These are phyloP conservation scores for Venturiaceae sp. DNA, from an alignment of 2,329 filamentous ascomycete genomes.

Conservation along the genomic window DNA sequence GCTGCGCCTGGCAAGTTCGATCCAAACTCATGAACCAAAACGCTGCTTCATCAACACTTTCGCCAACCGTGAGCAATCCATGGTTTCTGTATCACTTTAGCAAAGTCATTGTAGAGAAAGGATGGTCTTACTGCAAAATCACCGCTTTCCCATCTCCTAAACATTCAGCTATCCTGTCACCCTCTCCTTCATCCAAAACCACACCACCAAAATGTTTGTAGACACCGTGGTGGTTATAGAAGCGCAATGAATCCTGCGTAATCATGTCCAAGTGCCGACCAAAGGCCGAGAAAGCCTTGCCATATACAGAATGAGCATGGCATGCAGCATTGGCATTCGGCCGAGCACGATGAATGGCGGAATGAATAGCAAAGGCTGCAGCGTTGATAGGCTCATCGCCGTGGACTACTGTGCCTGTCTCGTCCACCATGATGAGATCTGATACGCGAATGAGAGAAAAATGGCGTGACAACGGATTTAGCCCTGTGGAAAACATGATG, in stretches of 20 bases:
- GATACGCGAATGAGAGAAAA: conserved; percentile 32
- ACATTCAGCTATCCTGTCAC: conserved; percentile 31
- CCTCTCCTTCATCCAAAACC: conserved; percentile 31
- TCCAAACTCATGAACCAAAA: conserved; percentile 37
- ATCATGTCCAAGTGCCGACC: conserved; percentile 37
- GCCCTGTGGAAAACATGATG: conserved; percentile 15
- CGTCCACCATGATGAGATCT: conserved; percentile 34
- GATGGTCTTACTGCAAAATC: conserved; percentile 19
- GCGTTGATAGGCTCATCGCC: conserved; percentile 35
- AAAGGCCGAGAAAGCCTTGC: conserved; percentile 38
- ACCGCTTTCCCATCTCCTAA: conserved; percentile 25
- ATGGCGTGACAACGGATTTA: conserved; percentile 34
- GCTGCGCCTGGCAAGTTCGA: conserved; percentile 35
- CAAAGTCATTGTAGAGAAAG: no score
- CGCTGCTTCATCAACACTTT: conserved; percentile 33
- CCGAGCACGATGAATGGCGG: conserved; percentile 26
- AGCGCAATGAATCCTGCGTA: conserved; percentile 36
- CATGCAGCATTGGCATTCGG: conserved; percentile 31
- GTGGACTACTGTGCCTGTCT: conserved; percentile 29
- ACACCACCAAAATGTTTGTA: conserved; percentile 31
- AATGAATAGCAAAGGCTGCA: conserved; percentile 38
- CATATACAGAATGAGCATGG: conserved; percentile 35
- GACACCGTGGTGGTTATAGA: conserved; percentile 30
- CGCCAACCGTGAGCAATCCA: conserved; percentile 26
- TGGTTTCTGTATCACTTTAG: conserved; percentile 18